Evolutionary conservation across 1,284 basidiomycete genomes (phyloP).

Genomic region (Ustilago hordei): DNA sequence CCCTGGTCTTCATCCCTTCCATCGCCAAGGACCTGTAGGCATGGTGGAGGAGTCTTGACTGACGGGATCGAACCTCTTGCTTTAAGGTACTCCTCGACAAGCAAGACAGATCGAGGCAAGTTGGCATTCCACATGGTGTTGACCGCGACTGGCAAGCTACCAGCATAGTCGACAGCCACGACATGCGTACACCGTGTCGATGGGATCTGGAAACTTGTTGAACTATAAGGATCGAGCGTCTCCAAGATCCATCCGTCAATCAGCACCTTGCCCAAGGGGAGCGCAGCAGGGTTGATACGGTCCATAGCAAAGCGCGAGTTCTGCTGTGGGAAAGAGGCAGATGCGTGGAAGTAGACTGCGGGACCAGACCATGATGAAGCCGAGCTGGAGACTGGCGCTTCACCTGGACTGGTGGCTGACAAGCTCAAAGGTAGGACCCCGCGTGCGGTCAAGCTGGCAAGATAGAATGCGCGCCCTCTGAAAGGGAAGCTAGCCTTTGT

Average conservation of each 20-base stretch:
- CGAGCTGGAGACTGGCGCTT: constrained; percentile 52
- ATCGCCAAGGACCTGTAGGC: constrained; percentile 63
- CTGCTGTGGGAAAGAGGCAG: constrained; percentile 75
- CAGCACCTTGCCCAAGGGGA: constrained; percentile 85
- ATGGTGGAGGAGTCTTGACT: constrained; percentile 57
- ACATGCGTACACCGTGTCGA: constrained; percentile 91
- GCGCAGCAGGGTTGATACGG: constrained; percentile 78
- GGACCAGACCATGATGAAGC: constrained; percentile 71
- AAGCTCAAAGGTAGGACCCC: constrained; percentile 39
- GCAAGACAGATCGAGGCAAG: constrained; percentile 64
- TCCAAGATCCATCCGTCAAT: constrained; percentile 97
- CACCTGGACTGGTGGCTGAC: constrained; percentile 27
- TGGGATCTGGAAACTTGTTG: constrained; percentile 93
- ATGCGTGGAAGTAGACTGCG: constrained; percentile 70
- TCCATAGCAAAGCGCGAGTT: constrained; percentile 79
- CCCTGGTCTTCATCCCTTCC: constrained; percentile 63
- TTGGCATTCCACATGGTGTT: constrained; percentile 86
- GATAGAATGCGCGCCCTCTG: constrained; percentile 85
- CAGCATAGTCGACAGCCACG: constrained; percentile 88
- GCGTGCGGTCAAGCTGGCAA: constrained; percentile 80
- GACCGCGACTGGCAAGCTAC: constrained; percentile 85
- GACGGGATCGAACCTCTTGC: constrained; percentile 63
- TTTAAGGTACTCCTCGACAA: constrained; percentile 68
- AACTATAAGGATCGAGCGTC: constrained; percentile 95
- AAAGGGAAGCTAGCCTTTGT: constrained; percentile 87